phyloP scores from a whole-genome alignment of 2,329 filamentous ascomycete species.

The Neofusicoccum laricinum region DNA sequence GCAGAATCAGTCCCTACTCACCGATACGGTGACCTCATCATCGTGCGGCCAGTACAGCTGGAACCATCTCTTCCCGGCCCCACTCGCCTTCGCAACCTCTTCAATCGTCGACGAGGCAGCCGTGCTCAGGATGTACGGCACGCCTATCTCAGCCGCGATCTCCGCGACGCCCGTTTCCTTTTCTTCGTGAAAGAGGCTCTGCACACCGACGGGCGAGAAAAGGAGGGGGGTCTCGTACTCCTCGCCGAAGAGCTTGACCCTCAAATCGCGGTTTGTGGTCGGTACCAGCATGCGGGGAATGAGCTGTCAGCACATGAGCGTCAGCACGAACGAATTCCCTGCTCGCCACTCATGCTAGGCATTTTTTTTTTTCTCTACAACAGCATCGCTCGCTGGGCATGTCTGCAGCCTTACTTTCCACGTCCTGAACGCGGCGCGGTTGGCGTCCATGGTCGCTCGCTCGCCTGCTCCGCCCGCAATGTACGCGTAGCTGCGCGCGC shows the following conservation, averaged over 20 bases:
- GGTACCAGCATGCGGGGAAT: slow-evolving; percentile 11
- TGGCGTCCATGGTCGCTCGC: slow-evolving; percentile 59
- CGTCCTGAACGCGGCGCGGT: slow-evolving; percentile 56
- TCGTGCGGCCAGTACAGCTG: slow-evolving; percentile 70
- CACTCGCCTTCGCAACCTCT: slow-evolving; percentile 58
- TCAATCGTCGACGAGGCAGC: slow-evolving; percentile 61
- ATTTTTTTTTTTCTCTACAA: no score
- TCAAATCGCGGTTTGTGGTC: slow-evolving; percentile 11
- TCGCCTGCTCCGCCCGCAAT: slow-evolving; percentile 62
- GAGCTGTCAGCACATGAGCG: neutral
- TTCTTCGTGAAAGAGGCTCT: slow-evolving; percentile 62
- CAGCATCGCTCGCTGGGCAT: no score
- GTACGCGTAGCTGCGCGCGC: slow-evolving; percentile 55
- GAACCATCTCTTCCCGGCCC: slow-evolving; percentile 60
- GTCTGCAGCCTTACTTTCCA: slow-evolving; percentile 37
- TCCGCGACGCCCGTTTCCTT: slow-evolving; percentile 61
- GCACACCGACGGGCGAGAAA: slow-evolving; percentile 66
- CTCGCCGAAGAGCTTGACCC: slow-evolving; percentile 30
- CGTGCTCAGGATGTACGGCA: slow-evolving; percentile 66
- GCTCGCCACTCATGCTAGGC: no score
- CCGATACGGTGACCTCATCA: slow-evolving; percentile 60
- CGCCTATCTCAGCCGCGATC: slow-evolving; percentile 56
- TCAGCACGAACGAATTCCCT: no score
- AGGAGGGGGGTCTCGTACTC: slow-evolving; percentile 52
- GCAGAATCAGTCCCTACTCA: neutral